These are phyloP conservation scores for Ilex paraguariensis DNA, from an alignment of 305 asterid genomes.

Conservation along the genomic window DNA sequence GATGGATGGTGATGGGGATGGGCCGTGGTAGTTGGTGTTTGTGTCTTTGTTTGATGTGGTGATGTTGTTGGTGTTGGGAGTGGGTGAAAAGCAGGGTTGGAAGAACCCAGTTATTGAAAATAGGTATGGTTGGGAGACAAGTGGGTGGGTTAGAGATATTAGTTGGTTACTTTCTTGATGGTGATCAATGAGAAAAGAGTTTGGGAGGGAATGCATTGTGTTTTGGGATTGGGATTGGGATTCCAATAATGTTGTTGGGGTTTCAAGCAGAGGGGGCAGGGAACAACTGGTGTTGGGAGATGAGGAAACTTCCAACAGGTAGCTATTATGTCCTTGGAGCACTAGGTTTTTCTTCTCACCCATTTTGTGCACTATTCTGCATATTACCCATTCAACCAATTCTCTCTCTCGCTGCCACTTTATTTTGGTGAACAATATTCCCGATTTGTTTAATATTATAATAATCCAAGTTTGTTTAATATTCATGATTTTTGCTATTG, in stretches of 20 bases:
- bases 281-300: constrained; percentile 11
- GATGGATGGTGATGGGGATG: too few species aligned
- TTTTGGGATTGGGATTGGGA: too few species aligned
- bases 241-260: constrained; percentile 19
- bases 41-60: too few species aligned
- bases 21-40: too few species aligned
- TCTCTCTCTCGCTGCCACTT: too few species aligned
- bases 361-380: constrained; percentile 68
- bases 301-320: constrained; percentile 21
- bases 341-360: constrained; percentile 47
- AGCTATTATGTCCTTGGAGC: constrained; percentile 19
- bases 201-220: constrained; percentile 21
- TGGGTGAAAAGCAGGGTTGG: too few species aligned
- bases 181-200: constrained; percentile 25
- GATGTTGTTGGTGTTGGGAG: too few species aligned
- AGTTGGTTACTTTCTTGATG: constrained; percentile 36
- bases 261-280: constrained; percentile 44
- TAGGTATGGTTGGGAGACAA: constrained; percentile 13
- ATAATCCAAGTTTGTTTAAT: too few species aligned
- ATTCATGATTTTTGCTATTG: too few species aligned
- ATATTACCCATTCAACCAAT: constrained; percentile 95
- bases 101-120: too few species aligned
- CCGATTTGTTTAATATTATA: too few species aligned
- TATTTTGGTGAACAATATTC: too few species aligned
- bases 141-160: constrained; percentile 38